Percentiles rank a stretch among this genome's conserved stretches.
Evolutionary conservation across 2,329 filamentous ascomycete species (phyloP).

Genomic region (Moelleriella libera): DNA sequence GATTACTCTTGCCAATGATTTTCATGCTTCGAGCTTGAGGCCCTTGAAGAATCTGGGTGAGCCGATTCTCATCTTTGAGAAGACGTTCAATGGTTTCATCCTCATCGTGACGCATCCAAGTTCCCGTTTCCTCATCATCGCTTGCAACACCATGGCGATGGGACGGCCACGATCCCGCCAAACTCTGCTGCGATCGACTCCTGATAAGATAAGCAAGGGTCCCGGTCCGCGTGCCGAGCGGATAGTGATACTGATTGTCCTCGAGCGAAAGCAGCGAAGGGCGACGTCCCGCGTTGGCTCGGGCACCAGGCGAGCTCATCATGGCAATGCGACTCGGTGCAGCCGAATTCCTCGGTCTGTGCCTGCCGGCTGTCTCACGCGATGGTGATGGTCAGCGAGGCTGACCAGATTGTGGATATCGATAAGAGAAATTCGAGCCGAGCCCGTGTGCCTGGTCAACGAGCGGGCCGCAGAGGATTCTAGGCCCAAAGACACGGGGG

Average conservation of each 20-base stretch:
- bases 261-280: constrained; percentile 18
- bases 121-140: constrained; percentile 18
- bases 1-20: constrained; percentile 79
- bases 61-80: constrained; percentile 40
- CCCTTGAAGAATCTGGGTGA: constrained; percentile 45
- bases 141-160: constrained; percentile 7
- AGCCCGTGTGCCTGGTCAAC: too few relatives aligned
- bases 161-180: constrained; percentile 12
- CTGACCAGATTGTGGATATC: not conserved
- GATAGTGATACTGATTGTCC: constrained; percentile 15
- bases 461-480: too few relatives aligned
- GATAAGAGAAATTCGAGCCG: too few relatives aligned
- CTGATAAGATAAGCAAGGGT: constrained; percentile 23
- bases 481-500: too few relatives aligned
- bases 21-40: constrained; percentile 70
- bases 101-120: constrained; percentile 12
- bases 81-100: constrained; percentile 31
- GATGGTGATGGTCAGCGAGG: not conserved
- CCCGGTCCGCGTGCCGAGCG: constrained; percentile 21
- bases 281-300: constrained; percentile 12
- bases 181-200: constrained; percentile 21
- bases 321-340: not conserved
- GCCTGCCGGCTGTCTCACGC: not conserved
- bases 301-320: constrained; percentile 16
- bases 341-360: not conserved